phyloP scores from a whole-genome alignment of 306 rosid genomes.

The Trifolium subterraneum region DNA sequence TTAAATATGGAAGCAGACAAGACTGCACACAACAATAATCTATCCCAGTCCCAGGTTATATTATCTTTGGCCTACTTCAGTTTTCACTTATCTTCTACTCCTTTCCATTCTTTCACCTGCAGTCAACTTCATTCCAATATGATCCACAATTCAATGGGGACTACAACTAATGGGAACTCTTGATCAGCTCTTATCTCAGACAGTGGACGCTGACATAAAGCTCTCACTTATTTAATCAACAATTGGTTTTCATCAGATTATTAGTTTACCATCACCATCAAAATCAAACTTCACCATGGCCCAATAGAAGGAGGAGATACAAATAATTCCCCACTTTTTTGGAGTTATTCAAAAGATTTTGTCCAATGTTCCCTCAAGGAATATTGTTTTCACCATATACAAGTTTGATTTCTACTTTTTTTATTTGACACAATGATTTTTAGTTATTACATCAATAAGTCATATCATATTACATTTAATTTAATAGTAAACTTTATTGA shows the following conservation, averaged over 20 bases:
- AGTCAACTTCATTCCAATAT: constrained; percentile 31
- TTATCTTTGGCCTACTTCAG: constrained; percentile 21
- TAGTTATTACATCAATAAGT: too few species aligned
- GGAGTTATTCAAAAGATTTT: too few species aligned
- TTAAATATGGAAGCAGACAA: too few species aligned
- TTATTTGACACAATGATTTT: too few species aligned
- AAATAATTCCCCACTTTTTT: not conserved
- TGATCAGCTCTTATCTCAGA: not conserved
- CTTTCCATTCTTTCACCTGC: constrained; percentile 16
- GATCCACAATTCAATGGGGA: not conserved
- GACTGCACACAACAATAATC: too few species aligned
- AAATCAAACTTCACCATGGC: not conserved
- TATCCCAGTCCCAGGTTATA: too few species aligned
- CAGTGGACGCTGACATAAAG: not conserved
- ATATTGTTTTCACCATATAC: too few species aligned
- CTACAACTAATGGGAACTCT: not conserved
- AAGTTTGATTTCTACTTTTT: too few species aligned
- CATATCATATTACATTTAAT: too few species aligned
- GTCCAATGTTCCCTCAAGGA: too few species aligned
- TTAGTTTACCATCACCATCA: not conserved
- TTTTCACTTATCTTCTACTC: constrained; percentile 20
- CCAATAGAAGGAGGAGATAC: not conserved
- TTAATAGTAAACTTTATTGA: too few species aligned
- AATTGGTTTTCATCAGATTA: not conserved
- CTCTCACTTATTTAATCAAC: not conserved